phyloP scores from a whole-genome alignment of 1,139 yeast species.

The Hansenula sp. region DNA sequence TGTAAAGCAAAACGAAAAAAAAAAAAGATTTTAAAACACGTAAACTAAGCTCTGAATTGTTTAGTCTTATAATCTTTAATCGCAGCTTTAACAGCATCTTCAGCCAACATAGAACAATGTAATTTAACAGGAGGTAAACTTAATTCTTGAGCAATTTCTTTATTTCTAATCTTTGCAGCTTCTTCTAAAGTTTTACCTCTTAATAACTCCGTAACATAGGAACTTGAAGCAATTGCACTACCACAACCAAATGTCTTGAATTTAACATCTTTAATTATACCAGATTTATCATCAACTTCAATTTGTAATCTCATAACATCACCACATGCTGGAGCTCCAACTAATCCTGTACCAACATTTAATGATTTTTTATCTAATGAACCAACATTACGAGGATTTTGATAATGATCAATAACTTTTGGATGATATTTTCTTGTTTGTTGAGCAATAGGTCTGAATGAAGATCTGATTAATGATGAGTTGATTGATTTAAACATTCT shows the following conservation, averaged over 20 bases:
- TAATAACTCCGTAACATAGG: conserved; percentile 91
- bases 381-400: conserved; percentile 96
- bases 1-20: too few relatives aligned
- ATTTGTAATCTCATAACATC: conserved; percentile 98
- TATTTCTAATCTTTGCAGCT: conserved; percentile 85
- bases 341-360: conserved; percentile 95
- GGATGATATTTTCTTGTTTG: conserved; percentile 53
- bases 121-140: conserved; percentile 95
- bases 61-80: conserved; percentile 90
- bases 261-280: conserved; percentile 89
- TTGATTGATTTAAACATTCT: conserved; percentile 18
- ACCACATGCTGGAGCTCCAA: conserved; percentile 99
- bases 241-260: conserved; percentile 99
- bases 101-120: conserved; percentile 98
- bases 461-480: conserved; percentile 10
- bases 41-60: too few relatives aligned
- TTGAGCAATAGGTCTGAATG: conserved; percentile 17
- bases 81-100: conserved; percentile 96
- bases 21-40: conserved; percentile 6
- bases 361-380: conserved; percentile 71
- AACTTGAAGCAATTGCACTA: conserved; percentile 92
- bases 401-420: conserved; percentile 86
- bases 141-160: conserved; percentile 88
- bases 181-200: conserved; percentile 94
- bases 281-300: conserved; percentile 85